Conservation (phyloP, 2,329 filamentous ascomycete species). For the Bipolaris zeicola region DNA sequence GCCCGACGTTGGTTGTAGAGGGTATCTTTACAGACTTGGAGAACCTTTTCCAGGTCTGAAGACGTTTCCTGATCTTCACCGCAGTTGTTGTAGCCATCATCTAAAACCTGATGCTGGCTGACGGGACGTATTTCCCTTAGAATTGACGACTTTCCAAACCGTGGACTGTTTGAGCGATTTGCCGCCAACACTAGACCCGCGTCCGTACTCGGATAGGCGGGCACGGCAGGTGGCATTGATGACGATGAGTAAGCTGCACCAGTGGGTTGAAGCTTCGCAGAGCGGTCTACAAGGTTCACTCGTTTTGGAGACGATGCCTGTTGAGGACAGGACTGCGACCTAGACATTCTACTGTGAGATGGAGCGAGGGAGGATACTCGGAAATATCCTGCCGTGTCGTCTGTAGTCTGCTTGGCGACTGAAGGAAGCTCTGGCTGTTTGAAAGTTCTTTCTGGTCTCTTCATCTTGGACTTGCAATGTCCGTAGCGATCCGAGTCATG, state of each 20-base stretch:
- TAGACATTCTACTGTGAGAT: conserved; percentile 21
- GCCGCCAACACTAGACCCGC: not conserved
- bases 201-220: not conserved
- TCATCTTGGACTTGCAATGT: conserved; percentile 1
- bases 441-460: conserved; percentile 7
- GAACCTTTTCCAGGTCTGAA: conserved; percentile 31
- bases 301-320: conserved; percentile 26
- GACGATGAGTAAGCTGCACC: conserved; percentile 18
- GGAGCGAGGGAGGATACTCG: conserved; percentile 26
- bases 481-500: conserved; percentile 8
- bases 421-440: conserved; percentile 14
- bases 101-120: not conserved
- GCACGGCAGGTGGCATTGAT: conserved; percentile 26
- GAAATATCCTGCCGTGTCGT: conserved; percentile 18
- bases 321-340: conserved; percentile 33
- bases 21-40: conserved; percentile 35
- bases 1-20: conserved; percentile 18
- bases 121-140: not conserved
- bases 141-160: conserved; percentile 1
- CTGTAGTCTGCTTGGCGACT: conserved; percentile 9
- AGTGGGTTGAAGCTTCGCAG: conserved; percentile 7
- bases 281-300: conserved; percentile 21
- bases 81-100: not conserved
- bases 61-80: conserved; percentile 19
- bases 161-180: not conserved